Evolutionary conservation across 495 filamentous ascomycete species (phyloP).

Genomic region (Penicillium bovifimosum): DNA sequence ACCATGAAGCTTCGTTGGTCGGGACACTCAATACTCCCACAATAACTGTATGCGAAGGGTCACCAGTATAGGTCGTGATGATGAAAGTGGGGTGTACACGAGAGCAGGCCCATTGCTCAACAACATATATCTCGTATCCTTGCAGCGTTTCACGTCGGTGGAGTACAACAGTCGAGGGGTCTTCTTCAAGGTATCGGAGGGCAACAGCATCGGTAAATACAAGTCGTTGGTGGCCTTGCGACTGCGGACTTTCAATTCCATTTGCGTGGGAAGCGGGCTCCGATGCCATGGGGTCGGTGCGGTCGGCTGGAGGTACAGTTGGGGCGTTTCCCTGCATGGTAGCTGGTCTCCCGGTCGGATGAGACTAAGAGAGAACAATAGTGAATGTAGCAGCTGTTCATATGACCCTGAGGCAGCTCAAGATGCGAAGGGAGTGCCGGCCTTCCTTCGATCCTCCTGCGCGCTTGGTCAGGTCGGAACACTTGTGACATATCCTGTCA

Average conservation of each 20-base stretch:
- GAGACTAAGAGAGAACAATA: constrained; percentile 1
- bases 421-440: constrained; percentile 20
- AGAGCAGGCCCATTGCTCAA: constrained; percentile 98
- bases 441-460: constrained; percentile 26
- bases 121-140: constrained; percentile 90
- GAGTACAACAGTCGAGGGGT: constrained; percentile 69
- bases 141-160: constrained; percentile 60
- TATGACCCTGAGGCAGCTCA: constrained; percentile 12
- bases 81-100: constrained; percentile 83
- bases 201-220: constrained; percentile 72
- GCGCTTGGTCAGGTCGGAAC: constrained; percentile 17
- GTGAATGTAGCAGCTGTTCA: not conserved
- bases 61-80: constrained; percentile 90
- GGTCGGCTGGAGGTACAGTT: constrained; percentile 12
- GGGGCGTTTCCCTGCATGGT: constrained; percentile 24
- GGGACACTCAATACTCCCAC: constrained; percentile 84
- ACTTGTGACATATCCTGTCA: constrained; percentile 24
- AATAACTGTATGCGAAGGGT: constrained; percentile 66
- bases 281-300: constrained; percentile 22
- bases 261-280: constrained; percentile 19
- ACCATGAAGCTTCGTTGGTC: constrained; percentile 76
- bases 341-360: constrained; percentile 1
- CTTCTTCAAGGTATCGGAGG: constrained; percentile 84
- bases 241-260: constrained; percentile 16
- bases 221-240: constrained; percentile 45